Evolutionary conservation across 1,139 yeast species (phyloP), one percentile per base, ranked within the genome.

Genomic region (Yamadazyma membranifaciens): DNA sequence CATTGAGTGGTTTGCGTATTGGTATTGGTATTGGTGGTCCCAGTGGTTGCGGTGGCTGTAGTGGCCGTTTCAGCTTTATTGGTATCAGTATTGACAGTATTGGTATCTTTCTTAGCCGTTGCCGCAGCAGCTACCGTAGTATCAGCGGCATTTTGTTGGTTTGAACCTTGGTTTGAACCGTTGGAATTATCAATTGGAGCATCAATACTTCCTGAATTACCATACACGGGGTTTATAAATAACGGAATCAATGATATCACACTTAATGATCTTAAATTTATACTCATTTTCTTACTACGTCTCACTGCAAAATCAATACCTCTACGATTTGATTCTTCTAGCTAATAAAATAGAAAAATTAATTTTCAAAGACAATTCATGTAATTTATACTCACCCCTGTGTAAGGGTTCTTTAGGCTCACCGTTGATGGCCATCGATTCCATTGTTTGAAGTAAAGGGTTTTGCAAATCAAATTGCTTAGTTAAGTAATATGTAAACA

Each of bases 1-100:
- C 45, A 43, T 17, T 25, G 33, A 11, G 47, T 41, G 2, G 45
- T 40, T 17, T 22, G 25, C 15, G 47, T 40, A 20, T 31, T 28
- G 11, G 47, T 33, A 17, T 31, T 36, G 14, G 33, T 30, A 11
- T 16, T 31, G 25, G 29, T 38, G 15, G 40, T 40, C 11, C 36
- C 39, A 6, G 28, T 32, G 3, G 45, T 33, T 11, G 36, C 35
- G 9, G 36, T 34, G 16, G 32, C 38, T 1, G 45, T 33, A 25
- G 38, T 33, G 9, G 31, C 41, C 11, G 34, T 35, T 3, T 20
- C 31, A 1, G 38, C 39, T 9, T 37, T 41, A 13, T 26, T 25
- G 4, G 36, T 34, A 27, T 30, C 22, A 20, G 41, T 38, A 2
- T 40, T 36, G n/a, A 37, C 38, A 14, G 36, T 35, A 13, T 37